A percentile compares a stretch with the other conserved stretches of the same genome.
Evolutionary conservation across 2,329 filamentous ascomycete genomes (phyloP).

Genomic region (Cercospora sp.): DNA sequence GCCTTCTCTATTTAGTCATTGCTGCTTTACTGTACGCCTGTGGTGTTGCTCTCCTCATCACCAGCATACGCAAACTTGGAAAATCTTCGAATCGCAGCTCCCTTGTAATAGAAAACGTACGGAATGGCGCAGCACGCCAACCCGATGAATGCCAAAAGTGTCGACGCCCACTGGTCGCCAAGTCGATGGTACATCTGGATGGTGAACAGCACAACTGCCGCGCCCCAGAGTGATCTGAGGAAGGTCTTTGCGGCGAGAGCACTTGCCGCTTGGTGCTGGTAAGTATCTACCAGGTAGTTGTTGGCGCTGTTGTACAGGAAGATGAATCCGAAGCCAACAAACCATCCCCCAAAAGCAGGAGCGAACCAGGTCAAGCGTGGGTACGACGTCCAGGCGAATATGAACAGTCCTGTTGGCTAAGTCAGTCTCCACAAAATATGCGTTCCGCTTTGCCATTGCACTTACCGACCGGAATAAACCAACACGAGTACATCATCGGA

Average conservation of each 20-base stretch:
- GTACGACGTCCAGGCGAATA: constrained; percentile 71
- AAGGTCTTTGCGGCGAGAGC: constrained; percentile 42
- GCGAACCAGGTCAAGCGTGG: constrained; percentile 66
- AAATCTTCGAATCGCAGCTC: constrained; percentile 65
- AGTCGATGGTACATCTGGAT: constrained; percentile 44
- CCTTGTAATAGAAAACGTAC: constrained; percentile 77
- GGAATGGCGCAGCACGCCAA: constrained; percentile 38
- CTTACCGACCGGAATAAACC: constrained; percentile 58
- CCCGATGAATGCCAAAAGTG: constrained; percentile 46
- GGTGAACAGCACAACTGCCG: constrained; percentile 32
- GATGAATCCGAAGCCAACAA: constrained; percentile 39
- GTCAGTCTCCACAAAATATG: background rate
- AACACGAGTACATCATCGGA: constrained; percentile 61
- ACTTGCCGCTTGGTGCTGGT: constrained; percentile 66
- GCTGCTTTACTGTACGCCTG: constrained; percentile 24
- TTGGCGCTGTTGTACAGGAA: constrained; percentile 40
- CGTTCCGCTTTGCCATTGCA: background rate
- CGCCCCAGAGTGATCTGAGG: constrained; percentile 25
- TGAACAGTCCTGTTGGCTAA: constrained; percentile 55
- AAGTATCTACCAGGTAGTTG: constrained; percentile 60
- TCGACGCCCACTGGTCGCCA: constrained; percentile 50
- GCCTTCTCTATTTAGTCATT: background rate
- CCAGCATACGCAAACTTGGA: constrained; percentile 71
- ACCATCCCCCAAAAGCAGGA: constrained; percentile 47
- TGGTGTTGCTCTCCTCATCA: constrained; percentile 50